These are phyloP conservation scores for Solanum hybrid DNA, from an alignment of 305 asterid species.

Conservation along the genomic window DNA sequence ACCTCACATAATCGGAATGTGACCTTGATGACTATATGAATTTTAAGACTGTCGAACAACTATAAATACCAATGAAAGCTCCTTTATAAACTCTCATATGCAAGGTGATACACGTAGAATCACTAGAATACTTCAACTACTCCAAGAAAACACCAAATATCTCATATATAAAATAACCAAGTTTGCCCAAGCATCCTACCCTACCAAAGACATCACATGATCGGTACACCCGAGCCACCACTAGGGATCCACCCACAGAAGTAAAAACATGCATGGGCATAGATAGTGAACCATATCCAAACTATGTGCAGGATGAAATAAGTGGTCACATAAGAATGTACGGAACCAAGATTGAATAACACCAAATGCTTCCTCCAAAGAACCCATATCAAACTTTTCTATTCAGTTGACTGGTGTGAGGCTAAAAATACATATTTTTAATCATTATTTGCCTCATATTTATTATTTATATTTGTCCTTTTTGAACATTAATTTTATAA, in stretches of 20 bases:
- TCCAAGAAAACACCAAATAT: neutral
- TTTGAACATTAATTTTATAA: too few relatives aligned
- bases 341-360: neutral
- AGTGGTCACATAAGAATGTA: neutral
- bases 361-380: neutral
- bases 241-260: neutral
- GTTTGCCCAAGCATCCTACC: neutral
- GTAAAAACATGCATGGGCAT: neutral
- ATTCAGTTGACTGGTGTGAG: neutral
- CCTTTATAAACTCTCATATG: neutral
- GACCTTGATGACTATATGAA: neutral
- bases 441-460: too few relatives aligned
- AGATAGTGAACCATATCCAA: neutral
- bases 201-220: neutral
- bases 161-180: neutral
- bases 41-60: neutral
- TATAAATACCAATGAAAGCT: neutral
- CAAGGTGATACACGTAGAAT: neutral
- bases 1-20: neutral
- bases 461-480: too few relatives aligned
- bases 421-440: too few relatives aligned
- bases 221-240: neutral
- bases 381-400: neutral
- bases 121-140: neutral
- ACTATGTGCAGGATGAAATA: neutral